phyloP scores from a whole-genome alignment of 768 basidiomycete species.

The Xerocomellus intermedius region DNA sequence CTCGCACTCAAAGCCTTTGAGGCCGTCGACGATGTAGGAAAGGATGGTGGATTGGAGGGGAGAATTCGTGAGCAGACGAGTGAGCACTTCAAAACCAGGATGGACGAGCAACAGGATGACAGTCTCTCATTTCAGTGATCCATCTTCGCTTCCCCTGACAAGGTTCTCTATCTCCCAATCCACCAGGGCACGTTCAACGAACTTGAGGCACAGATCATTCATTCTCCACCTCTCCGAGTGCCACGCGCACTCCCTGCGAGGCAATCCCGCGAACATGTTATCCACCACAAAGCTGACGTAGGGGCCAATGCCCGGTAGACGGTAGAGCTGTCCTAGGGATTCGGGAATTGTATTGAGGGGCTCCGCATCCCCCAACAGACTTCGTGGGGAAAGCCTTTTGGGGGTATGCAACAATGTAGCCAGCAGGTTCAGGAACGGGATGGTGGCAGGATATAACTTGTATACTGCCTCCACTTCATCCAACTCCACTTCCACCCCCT shows the following conservation, averaged over 20 bases:
- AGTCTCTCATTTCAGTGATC: constrained; percentile 47
- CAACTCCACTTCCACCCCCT: constrained; percentile 83
- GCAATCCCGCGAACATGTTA: constrained; percentile 79
- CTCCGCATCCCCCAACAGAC: constrained; percentile 56
- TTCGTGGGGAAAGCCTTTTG: constrained; percentile 63
- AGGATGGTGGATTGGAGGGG: constrained; percentile 72
- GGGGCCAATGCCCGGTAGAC: constrained; percentile 76
- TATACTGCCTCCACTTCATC: constrained; percentile 83
- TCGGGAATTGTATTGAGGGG: constrained; percentile 77
- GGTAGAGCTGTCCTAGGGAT: constrained; percentile 73
- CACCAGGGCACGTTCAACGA: constrained; percentile 79
- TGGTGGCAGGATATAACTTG: constrained; percentile 82
- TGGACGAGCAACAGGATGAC: constrained; percentile 63
- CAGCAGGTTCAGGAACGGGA: constrained; percentile 83
- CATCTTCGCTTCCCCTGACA: constrained; percentile 55
- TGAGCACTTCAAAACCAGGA: constrained; percentile 86
- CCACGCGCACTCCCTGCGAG: constrained; percentile 68
- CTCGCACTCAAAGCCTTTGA: constrained; percentile 71
- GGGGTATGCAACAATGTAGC: constrained; percentile 81
- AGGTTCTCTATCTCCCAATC: constrained; percentile 80
- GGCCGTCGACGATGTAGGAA: constrained; percentile 77
- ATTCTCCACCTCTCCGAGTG: constrained; percentile 83
- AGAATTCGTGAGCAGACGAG: constrained; percentile 70
- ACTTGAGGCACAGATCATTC: constrained; percentile 80
- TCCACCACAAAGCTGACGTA: constrained; percentile 88